These are phyloP conservation scores for Solanum chiquidenum DNA, from an alignment of 257 asterid genomes.

Conservation along the genomic window DNA sequence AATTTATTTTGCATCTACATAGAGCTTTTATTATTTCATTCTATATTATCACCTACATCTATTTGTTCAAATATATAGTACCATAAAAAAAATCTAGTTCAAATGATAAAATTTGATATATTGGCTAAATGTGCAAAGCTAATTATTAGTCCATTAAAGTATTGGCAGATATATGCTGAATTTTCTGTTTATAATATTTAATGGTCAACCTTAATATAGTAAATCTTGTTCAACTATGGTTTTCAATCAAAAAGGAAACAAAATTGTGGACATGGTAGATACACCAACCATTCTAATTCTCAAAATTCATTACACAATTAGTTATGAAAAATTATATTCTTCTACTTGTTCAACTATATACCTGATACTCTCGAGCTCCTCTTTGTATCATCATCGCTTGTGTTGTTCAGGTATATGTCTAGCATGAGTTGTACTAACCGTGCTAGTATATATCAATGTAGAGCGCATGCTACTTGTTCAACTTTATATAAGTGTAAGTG, in stretches of 20 bases:
- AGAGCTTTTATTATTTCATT: background rate
- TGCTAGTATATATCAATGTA: too few relatives aligned
- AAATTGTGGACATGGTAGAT: background rate
- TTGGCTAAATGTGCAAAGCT: background rate
- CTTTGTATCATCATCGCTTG: too few relatives aligned
- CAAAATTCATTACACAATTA: background rate
- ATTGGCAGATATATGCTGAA: background rate
- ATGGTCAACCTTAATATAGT: background rate
- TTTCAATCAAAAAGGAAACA: background rate
- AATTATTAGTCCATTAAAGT: background rate
- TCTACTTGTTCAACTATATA: too few relatives aligned
- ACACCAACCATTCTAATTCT: background rate
- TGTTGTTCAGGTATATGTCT: too few relatives aligned
- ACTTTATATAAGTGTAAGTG: too few relatives aligned
- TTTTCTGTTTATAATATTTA: background rate
- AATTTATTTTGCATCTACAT: background rate
- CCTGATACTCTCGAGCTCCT: too few relatives aligned
- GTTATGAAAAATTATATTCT: background rate
- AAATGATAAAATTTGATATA: background rate
- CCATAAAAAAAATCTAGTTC: background rate
- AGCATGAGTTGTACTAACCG: too few relatives aligned
- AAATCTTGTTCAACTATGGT: background rate
- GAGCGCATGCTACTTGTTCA: too few relatives aligned
- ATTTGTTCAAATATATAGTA: background rate
- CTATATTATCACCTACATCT: background rate